A percentile compares a stretch with the other conserved stretches of the same genome.
phyloP scores from a whole-genome alignment of 164 flowering plant genomes.

The Dillenia turbinata region DNA sequence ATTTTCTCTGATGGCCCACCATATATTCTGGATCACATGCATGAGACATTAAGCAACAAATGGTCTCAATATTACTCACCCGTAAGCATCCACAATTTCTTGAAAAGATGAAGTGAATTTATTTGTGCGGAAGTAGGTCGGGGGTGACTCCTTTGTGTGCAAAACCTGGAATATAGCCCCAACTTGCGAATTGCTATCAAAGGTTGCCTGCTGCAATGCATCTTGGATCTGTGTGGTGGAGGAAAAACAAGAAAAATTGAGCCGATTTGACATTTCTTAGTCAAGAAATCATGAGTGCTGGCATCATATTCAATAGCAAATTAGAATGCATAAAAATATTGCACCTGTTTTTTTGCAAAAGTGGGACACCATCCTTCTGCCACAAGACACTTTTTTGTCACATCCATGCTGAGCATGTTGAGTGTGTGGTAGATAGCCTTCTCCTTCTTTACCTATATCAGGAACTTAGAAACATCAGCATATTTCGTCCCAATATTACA shows the following conservation, averaged over 20 bases:
- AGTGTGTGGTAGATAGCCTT: constrained; percentile 81
- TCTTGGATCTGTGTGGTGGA: constrained; percentile 65
- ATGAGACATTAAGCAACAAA: not conserved
- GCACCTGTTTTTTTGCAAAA: constrained; percentile 80
- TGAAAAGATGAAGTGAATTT: constrained; percentile 79
- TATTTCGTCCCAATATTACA: too few relatives aligned
- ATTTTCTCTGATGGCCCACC: too few relatives aligned
- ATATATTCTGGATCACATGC: too few relatives aligned
- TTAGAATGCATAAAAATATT: not conserved
- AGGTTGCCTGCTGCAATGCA: constrained; percentile 63
- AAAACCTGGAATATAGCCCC: constrained; percentile 80
- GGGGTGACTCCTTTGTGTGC: constrained; percentile 68
- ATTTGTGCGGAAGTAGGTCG: constrained; percentile 85
- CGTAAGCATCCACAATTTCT: constrained; percentile 95
- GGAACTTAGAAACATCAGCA: not conserved
- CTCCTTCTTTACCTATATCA: constrained; percentile 81
- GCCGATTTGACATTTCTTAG: not conserved
- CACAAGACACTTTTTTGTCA: constrained; percentile 94
- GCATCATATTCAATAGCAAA: not conserved
- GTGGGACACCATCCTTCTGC: constrained; percentile 98
- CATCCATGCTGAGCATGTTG: constrained; percentile 97
- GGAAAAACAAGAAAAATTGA: not conserved
- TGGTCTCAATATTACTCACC: constrained; percentile 45
- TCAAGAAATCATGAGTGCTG: not conserved
- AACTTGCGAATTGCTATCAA: constrained; percentile 81